phyloP scores from a whole-genome alignment of 108 stramenopile genomes.

The Fragilaria crotonensis region DNA sequence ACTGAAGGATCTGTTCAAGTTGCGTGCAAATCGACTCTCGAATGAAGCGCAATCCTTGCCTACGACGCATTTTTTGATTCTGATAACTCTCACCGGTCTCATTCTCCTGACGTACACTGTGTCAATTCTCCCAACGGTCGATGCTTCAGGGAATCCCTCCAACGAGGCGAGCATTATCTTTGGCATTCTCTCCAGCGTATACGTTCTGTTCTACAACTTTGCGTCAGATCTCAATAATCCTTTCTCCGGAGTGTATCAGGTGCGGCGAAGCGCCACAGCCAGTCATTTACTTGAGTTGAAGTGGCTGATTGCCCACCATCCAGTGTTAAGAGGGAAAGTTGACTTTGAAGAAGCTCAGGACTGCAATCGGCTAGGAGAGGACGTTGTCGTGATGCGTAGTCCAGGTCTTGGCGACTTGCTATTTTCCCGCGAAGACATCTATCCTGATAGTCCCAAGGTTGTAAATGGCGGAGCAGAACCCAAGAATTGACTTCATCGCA shows the following conservation, averaged over 20 bases:
- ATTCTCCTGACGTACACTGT: conserved; percentile 39
- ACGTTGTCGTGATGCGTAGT: conserved; percentile 9
- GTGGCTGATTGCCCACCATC: conserved; percentile 57
- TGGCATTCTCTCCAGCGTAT: conserved; percentile 36
- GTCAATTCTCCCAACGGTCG: conserved; percentile 26
- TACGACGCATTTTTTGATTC: conserved; percentile 52
- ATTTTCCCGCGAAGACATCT: not conserved
- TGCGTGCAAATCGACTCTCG: conserved; percentile 43
- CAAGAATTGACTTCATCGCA: no score
- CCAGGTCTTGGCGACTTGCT: conserved; percentile 8
- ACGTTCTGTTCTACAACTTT: conserved; percentile 64
- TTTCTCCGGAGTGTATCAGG: conserved; percentile 61
- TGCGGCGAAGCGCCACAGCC: conserved; percentile 46
- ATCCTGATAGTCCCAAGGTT: conserved; percentile 3
- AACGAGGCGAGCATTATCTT: conserved; percentile 44
- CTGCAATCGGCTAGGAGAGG: conserved; percentile 6
- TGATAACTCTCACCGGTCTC: conserved; percentile 28
- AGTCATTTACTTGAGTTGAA: conserved; percentile 51
- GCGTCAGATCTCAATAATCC: conserved; percentile 57
- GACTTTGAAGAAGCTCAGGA: conserved; percentile 37
- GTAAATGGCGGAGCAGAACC: no score
- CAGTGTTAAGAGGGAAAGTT: conserved; percentile 22
- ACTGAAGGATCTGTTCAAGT: conserved; percentile 30
- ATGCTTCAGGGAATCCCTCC: conserved; percentile 26
- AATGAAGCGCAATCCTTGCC: conserved; percentile 54